Evolutionary conservation across 257 asterid genomes (phyloP).

Genomic region (Solanum clarkiae): DNA sequence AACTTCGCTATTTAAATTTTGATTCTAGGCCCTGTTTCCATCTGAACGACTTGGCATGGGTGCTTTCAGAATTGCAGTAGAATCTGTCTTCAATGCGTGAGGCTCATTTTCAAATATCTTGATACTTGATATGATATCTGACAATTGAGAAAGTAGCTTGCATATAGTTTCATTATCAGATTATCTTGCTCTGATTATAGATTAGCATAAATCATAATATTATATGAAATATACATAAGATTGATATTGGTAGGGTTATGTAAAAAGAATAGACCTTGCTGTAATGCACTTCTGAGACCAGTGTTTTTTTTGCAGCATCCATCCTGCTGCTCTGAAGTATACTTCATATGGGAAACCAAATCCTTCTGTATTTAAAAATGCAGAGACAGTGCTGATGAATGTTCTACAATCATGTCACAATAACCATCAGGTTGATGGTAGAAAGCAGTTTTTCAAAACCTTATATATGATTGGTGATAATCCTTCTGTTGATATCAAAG

Average conservation of each 20-base stretch:
- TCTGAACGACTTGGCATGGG: conserved; percentile 96
- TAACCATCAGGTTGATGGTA: conserved; percentile 7
- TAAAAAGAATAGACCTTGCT: neutral
- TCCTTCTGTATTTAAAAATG: conserved; percentile 64
- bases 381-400: conserved; percentile 53
- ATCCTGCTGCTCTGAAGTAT: conserved; percentile 48
- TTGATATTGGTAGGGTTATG: neutral
- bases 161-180: neutral
- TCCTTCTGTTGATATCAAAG: conserved; percentile 72
- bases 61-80: conserved; percentile 93
- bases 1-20: neutral
- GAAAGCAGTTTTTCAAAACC: conserved; percentile 29
- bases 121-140: neutral
- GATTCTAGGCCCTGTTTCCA: conserved; percentile 73
- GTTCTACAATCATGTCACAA: conserved; percentile 18
- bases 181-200: neutral
- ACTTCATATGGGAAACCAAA: conserved; percentile 82
- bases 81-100: conserved; percentile 78
- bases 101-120: neutral
- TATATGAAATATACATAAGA: neutral
- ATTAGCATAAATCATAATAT: neutral
- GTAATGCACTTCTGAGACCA: neutral
- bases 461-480: conserved; percentile 90
- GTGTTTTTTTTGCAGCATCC: conserved; percentile 36
- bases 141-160: neutral